phyloP scores from a whole-genome alignment of 2,329 filamentous ascomycete species.

The Epichloe festucae region DNA sequence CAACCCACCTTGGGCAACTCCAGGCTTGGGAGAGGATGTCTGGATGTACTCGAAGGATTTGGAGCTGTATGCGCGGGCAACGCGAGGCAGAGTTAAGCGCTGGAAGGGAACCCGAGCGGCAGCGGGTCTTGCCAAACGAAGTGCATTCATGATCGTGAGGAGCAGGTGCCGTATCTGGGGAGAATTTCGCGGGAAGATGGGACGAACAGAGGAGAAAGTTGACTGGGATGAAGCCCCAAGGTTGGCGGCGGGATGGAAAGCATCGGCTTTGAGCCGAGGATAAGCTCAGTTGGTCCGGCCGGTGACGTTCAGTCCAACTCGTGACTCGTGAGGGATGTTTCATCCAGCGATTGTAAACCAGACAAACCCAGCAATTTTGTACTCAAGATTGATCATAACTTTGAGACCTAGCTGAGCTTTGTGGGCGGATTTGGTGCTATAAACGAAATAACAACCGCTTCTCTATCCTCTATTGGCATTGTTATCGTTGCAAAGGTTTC shows the following conservation, averaged over 20 bases:
- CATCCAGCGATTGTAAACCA: too few species aligned
- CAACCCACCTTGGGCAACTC: constrained; percentile 69
- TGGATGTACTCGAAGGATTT: constrained; percentile 67
- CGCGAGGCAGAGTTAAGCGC: constrained; percentile 41
- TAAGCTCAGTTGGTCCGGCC: too few species aligned
- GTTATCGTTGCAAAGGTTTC: neutral
- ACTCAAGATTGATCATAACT: too few species aligned
- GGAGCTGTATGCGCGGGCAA: constrained; percentile 40
- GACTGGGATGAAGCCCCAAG: neutral
- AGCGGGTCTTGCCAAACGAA: constrained; percentile 47
- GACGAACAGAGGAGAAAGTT: neutral
- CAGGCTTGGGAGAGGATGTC: constrained; percentile 71
- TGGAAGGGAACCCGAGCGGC: constrained; percentile 35
- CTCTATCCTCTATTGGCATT: too few species aligned
- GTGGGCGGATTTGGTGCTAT: too few species aligned
- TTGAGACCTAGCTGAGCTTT: too few species aligned
- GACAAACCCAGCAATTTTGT: too few species aligned
- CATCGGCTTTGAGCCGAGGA: constrained; percentile 16
- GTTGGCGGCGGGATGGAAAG: constrained; percentile 12
- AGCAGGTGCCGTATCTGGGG: neutral
- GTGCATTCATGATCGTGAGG: constrained; percentile 29
- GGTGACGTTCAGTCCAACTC: too few species aligned
- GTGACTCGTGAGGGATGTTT: too few species aligned
- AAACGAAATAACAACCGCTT: too few species aligned
- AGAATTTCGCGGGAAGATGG: neutral